Evolutionary conservation across 2,329 filamentous ascomycete species (phyloP).

Genomic region (Botrytis pseudocinerea): DNA sequence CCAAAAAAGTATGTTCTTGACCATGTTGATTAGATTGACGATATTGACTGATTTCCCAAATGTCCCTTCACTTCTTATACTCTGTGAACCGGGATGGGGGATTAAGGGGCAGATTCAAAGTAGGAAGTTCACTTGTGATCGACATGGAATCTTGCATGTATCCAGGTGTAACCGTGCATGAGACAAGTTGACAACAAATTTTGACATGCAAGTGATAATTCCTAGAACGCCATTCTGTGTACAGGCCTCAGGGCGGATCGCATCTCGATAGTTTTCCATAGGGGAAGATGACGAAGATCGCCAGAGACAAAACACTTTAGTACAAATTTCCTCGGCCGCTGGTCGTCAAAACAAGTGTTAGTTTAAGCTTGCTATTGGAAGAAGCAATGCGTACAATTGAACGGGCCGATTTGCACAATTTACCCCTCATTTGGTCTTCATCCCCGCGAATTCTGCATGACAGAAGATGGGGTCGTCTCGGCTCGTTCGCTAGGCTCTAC

Average conservation of each 20-base stretch:
- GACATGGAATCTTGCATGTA: neutral
- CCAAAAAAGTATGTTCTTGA: constrained; percentile 3
- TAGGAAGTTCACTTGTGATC: neutral
- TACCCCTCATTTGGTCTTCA: neutral
- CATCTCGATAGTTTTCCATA: neutral
- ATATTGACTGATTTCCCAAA: neutral
- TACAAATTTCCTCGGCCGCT: neutral
- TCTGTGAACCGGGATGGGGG: neutral
- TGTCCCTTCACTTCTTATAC: neutral
- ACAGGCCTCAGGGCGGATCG: neutral
- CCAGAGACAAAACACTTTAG: neutral
- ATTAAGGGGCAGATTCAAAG: neutral
- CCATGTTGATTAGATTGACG: neutral
- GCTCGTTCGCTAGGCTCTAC: neutral
- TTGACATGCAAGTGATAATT: neutral
- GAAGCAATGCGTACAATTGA: neutral
- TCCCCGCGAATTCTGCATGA: constrained; percentile 3
- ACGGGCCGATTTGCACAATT: neutral
- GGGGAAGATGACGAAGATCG: neutral
- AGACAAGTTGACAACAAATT: neutral
- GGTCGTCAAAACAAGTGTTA: neutral
- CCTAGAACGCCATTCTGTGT: neutral
- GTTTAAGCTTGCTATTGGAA: neutral
- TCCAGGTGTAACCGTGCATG: constrained; percentile 1
- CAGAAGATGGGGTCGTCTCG: neutral